Percentiles rank a stretch among this genome's conserved stretches.
Conservation (phyloP, 305 asterid species). For the Fraxinus sp. region DNA sequence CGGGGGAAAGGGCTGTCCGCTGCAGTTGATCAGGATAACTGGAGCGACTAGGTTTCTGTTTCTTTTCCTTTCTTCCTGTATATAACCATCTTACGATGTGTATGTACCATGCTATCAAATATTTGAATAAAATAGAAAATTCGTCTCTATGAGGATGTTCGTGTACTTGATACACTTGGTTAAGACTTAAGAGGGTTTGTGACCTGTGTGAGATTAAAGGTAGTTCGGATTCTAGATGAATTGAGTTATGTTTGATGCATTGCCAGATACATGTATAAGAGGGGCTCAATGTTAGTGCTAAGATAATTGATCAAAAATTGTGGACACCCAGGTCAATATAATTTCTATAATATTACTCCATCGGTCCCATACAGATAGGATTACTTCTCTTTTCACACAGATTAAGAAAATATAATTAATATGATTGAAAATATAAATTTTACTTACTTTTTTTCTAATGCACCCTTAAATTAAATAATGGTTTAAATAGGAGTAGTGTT, state of each 20-base stretch:
- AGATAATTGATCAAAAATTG: background rate
- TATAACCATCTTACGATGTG: background rate
- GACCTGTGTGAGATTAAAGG: background rate
- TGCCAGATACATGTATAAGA: background rate
- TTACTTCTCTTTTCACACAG: too few relatives aligned
- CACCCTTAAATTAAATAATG: too few relatives aligned
- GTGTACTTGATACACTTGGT: background rate
- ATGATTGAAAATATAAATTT: too few relatives aligned
- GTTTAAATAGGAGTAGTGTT: too few relatives aligned
- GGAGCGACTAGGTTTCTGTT: constrained; percentile 70
- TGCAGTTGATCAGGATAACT: constrained; percentile 64
- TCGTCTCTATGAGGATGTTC: background rate
- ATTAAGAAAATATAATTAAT: too few relatives aligned
- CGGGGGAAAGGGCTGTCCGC: constrained; percentile 42
- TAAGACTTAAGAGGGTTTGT: background rate
- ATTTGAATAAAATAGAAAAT: background rate
- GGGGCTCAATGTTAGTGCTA: background rate
- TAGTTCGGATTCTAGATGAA: background rate
- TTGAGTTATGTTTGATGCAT: background rate
- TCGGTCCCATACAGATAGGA: too few relatives aligned
- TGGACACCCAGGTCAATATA: too few relatives aligned
- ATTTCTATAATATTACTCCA: too few relatives aligned
- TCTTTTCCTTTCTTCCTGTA: constrained; percentile 11
- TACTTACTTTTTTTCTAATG: too few relatives aligned
- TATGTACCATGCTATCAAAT: background rate